Base-by-base conservation (phyloP, 495 filamentous ascomycete species). In the Collariella sp. region DNA sequence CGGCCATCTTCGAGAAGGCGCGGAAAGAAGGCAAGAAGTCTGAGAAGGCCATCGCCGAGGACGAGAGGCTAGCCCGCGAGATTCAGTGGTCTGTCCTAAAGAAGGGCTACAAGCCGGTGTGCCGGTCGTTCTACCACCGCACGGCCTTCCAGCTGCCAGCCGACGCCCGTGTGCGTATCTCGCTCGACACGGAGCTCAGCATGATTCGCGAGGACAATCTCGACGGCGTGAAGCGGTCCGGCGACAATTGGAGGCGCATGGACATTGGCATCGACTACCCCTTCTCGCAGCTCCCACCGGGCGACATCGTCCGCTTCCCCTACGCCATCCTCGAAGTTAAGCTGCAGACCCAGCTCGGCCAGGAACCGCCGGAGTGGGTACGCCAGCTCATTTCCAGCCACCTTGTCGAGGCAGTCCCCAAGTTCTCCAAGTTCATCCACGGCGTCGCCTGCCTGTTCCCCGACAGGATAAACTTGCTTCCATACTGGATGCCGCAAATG, bases 341-440 rank as follows among this genome's bases (percentile, higher is more conserved):
- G 75, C 78, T 99, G 23, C 94, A 97, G 70, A 99, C 94, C 2
- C 90, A 95, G 69, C 83, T 85, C 31, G 93, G 94, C n/a, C 91
- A 96, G 68, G 90, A 96, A 62, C 93, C 94, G 20, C 93, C 93
- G 0, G 83, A 91, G 62, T 99, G 93, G 93, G 91, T 96, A 52
- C 84, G 88, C 11, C 89, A 96, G 59, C 76, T 99, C 39, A 93
- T 87, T 20, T 79, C 88, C 15, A 93, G 87, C 60, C 93, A 99
- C 68, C 79, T 99, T 22, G 93, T 99, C 13, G 93, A 99, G 68
- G 93, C 94, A 1, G 91, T 97, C 1, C 93, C 93, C 46, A 99
- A 99, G 65, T 99, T 96, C 75, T 95, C 89, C 61, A 99, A 99
- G 72, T 99, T 97, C 70, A 99, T 99, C 55, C 93, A 99, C 68